Evolutionary conservation across 2,329 filamentous ascomycete species (phyloP).

Genomic region (Westerdykella ornata): DNA sequence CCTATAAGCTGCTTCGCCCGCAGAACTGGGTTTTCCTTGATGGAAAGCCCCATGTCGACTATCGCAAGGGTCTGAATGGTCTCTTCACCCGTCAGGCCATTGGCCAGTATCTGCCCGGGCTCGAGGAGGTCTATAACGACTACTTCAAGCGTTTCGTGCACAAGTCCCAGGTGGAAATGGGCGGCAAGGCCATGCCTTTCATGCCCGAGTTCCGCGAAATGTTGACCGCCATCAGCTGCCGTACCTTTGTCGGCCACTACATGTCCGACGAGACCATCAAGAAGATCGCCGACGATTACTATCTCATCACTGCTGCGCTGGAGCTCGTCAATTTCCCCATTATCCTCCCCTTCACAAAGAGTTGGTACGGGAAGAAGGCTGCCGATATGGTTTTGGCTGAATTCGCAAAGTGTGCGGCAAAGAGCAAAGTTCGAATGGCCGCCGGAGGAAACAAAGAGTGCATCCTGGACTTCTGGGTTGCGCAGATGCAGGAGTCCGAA

Average conservation of each 20-base stretch:
- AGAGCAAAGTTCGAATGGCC: constrained; percentile 84
- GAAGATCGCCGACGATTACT: constrained; percentile 93
- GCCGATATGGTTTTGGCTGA: constrained; percentile 82
- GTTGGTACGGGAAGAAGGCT: constrained; percentile 93
- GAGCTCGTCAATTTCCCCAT: constrained; percentile 97
- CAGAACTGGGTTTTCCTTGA: constrained; percentile 96
- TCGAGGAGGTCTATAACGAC: constrained; percentile 80
- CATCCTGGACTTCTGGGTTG: constrained; percentile 91
- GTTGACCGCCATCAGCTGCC: constrained; percentile 86
- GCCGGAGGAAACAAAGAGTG: constrained; percentile 76
- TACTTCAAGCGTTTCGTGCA: constrained; percentile 75
- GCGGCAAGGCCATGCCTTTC: constrained; percentile 69
- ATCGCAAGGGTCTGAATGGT: constrained; percentile 88
- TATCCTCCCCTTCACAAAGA: constrained; percentile 86
- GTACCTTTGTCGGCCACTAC: constrained; percentile 91
- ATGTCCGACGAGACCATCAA: constrained; percentile 81
- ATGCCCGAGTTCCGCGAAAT: constrained; percentile 88
- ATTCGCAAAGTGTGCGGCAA: constrained; percentile 83
- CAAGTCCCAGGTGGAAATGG: constrained; percentile 59
- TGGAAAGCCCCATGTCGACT: constrained; percentile 88
- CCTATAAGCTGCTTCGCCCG: constrained; percentile 84
- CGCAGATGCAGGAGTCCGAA: constrained; percentile 77
- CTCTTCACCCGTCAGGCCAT: constrained; percentile 88
- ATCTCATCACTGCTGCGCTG: constrained; percentile 85
- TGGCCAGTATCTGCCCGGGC: constrained; percentile 76